Evolutionary conservation across 768 basidiomycete genomes (phyloP), one percentile per base, ranked within the genome.

Genomic region (Mycena leptocephala): DNA sequence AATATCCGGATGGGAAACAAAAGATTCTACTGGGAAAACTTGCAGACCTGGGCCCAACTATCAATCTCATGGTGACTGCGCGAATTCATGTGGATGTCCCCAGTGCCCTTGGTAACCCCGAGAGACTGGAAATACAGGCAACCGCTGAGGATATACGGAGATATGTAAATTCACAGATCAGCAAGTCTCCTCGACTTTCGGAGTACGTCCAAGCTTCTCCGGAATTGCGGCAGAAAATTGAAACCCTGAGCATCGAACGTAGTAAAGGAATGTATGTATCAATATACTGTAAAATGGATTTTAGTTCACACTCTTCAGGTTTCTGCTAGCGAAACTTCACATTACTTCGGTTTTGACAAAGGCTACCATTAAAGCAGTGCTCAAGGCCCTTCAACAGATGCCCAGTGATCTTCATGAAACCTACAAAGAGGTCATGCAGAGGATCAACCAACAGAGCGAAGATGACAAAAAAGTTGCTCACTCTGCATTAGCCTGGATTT

Each of bases 311-410:
- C 13, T 9, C 10, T 37, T 14, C 20, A 70, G 70, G 70, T 72
- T 72, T 33, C 33, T 72, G 22, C 7, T 72, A 2, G 70, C 70
- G 3, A 72, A 72, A 30, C 61, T 72, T 22, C 70, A 72, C 33
- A 61, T 72, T 14, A n/a, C 5, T 14, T 62, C 46, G 5, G 30
- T 72, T 20, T 24, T 28, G 4, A 28, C 24, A 26, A 62, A 43
- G 13, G 22, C 30, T 2, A 72, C 70, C 10, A 24, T 48, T 6
- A 62, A 58, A 22, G 41, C 56, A 32, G 43, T 71, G 3, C 56
- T n/a, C 1, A 41, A 62, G 9, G 46, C 58, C 11, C 28, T 72
- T 22, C 5, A 28, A n/a, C 13, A 33, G 5, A 33, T 72, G 59
- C 58, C 70, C 1, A 51, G 6, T 6, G 65, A 37, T 24, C 24